Conservation (phyloP, 2,329 filamentous ascomycete species). For the Aspergillus ibericus region DNA sequence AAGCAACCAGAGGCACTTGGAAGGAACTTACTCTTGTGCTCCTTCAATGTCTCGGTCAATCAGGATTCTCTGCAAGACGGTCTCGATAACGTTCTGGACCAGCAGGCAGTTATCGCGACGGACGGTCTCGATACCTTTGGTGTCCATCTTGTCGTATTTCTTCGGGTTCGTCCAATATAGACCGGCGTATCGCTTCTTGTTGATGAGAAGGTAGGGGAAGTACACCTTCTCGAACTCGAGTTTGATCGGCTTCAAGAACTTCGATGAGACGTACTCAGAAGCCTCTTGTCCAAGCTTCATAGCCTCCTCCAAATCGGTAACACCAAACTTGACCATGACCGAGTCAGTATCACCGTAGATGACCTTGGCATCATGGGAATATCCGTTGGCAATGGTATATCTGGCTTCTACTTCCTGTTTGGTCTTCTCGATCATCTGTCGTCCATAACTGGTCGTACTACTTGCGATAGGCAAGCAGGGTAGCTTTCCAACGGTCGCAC, state of each 20-base stretch:
- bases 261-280: slow-evolving; percentile 79
- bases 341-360: slow-evolving; percentile 99
- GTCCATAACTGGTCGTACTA: slow-evolving; percentile 94
- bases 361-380: slow-evolving; percentile 90
- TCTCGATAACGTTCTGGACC: slow-evolving; percentile 97
- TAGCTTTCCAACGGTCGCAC: slow-evolving; percentile 92
- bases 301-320: slow-evolving; percentile 77
- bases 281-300: slow-evolving; percentile 98
- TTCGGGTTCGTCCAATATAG: slow-evolving; percentile 93
- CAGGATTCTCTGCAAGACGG: slow-evolving; percentile 89
- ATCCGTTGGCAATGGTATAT: slow-evolving; percentile 92
- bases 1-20: neutral
- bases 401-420: slow-evolving; percentile 90
- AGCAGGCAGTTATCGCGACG: slow-evolving; percentile 93
- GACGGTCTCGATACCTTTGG: slow-evolving; percentile 98
- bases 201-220: slow-evolving; percentile 96
- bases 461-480: slow-evolving; percentile 94
- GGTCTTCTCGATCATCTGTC: slow-evolving; percentile 98
- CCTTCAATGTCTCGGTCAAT: slow-evolving; percentile 89
- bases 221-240: slow-evolving; percentile 99
- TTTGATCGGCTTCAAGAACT: slow-evolving; percentile 97
- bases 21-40: slow-evolving; percentile 77
- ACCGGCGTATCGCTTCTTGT: slow-evolving; percentile 99
- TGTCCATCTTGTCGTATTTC: slow-evolving; percentile 99
- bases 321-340: slow-evolving; percentile 99